Percentiles rank a stretch among this genome's conserved stretches.
phyloP scores from a whole-genome alignment of 2,329 filamentous ascomycete species.

The Stromatinia cepivora region DNA sequence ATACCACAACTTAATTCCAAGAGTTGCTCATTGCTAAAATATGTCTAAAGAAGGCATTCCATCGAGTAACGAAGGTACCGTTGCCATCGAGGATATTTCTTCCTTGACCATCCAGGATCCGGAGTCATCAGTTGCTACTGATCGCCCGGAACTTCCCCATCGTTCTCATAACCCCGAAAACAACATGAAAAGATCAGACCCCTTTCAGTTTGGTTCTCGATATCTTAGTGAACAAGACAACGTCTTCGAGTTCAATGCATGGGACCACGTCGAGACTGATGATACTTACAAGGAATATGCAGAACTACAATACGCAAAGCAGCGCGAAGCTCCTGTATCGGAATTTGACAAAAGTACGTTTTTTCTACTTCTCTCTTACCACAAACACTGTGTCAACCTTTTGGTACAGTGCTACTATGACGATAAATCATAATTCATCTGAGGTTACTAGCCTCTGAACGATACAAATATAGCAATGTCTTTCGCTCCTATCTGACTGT shows the following conservation, averaged over 20 bases:
- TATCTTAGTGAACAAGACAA: constrained; percentile 81
- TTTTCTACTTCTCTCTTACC: constrained; percentile 15
- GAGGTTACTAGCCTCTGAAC: constrained; percentile 57
- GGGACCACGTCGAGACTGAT: constrained; percentile 97
- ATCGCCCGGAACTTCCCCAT: constrained; percentile 35
- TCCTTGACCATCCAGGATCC: constrained; percentile 30
- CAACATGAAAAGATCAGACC: constrained; percentile 84
- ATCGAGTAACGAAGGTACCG: constrained; percentile 9
- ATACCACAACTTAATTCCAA: neutral
- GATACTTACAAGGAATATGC: constrained; percentile 83
- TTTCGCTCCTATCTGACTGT: constrained; percentile 74
- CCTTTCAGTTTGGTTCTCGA: constrained; percentile 93
- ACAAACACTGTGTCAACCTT: constrained; percentile 15
- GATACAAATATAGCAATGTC: constrained; percentile 57
- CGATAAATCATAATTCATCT: constrained; percentile 69
- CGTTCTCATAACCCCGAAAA: constrained; percentile 48
- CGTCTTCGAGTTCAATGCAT: constrained; percentile 96
- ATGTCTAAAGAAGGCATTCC: constrained; percentile 19
- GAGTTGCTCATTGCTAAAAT: constrained; percentile 1
- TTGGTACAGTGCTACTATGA: constrained; percentile 55
- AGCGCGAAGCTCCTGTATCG: constrained; percentile 82
- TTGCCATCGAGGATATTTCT: constrained; percentile 2
- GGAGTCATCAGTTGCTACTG: constrained; percentile 26
- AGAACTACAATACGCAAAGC: constrained; percentile 78
- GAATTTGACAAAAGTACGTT: constrained; percentile 84